Evolutionary conservation across 1,284 basidiomycete genomes (phyloP).

Genomic region (Calocybe gambosa): DNA sequence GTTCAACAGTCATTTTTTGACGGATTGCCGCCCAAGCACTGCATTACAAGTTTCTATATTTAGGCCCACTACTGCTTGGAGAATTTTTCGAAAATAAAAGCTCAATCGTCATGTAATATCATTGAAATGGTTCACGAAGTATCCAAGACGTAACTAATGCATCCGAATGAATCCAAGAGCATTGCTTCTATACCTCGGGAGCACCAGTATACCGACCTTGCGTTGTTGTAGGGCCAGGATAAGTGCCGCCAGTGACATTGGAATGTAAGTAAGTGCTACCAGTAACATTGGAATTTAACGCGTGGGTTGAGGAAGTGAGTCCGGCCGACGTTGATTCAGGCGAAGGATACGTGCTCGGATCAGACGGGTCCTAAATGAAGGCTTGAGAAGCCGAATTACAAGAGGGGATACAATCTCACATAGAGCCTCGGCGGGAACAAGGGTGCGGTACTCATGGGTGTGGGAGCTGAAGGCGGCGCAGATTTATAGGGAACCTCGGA

Average conservation of each 20-base stretch:
- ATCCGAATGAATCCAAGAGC: too few relatives aligned
- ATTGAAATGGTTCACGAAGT: too few relatives aligned
- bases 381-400: conserved; percentile 5
- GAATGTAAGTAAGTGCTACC: background rate
- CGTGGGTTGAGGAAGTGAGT: conserved; percentile 8
- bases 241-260: conserved; percentile 15
- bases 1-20: too few relatives aligned
- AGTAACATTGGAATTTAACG: background rate
- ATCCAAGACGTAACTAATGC: too few relatives aligned
- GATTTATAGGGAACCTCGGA: conserved; percentile 8
- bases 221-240: conserved; percentile 1
- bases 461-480: conserved; percentile 9
- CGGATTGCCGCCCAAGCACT: too few relatives aligned
- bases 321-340: conserved; percentile 13
- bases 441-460: conserved; percentile 20
- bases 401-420: conserved; percentile 23
- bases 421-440: conserved; percentile 28
- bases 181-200: too few relatives aligned
- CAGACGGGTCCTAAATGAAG: conserved; percentile 32
- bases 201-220: background rate
- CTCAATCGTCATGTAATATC: too few relatives aligned
- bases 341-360: conserved; percentile 37
- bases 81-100: too few relatives aligned
- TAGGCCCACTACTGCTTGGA: too few relatives aligned
- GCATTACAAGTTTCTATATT: too few relatives aligned